Percentiles rank a stretch among this genome's conserved stretches.
Conservation (phyloP, 768 basidiomycete species). For the Glaciozyma martinii region DNA sequence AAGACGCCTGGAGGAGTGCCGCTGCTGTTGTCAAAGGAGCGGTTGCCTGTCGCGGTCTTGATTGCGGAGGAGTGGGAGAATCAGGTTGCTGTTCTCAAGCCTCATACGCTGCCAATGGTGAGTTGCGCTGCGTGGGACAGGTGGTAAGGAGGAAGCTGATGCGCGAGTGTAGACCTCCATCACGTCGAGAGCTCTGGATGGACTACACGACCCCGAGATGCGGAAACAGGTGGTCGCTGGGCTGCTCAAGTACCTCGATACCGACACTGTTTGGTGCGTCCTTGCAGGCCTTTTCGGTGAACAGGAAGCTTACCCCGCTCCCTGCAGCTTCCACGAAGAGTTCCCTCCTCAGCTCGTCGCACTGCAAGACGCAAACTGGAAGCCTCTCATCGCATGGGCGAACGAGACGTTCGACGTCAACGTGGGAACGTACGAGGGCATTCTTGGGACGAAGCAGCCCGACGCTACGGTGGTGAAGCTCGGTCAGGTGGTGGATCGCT, state of each 20-base stretch:
- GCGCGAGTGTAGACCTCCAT: slow-evolving; percentile 65
- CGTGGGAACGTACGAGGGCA: slow-evolving; percentile 59
- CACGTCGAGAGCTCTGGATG: slow-evolving; percentile 79
- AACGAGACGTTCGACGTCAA: slow-evolving; percentile 57
- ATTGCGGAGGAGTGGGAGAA: slow-evolving; percentile 96
- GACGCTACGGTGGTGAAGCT: slow-evolving; percentile 58
- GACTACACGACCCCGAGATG: slow-evolving; percentile 51
- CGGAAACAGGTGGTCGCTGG: slow-evolving; percentile 57
- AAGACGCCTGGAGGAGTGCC: slow-evolving; percentile 80
- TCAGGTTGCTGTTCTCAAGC: slow-evolving; percentile 73
- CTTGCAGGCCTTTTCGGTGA: too few relatives aligned
- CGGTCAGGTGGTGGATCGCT: slow-evolving; percentile 49
- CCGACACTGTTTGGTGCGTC: slow-evolving; percentile 79
- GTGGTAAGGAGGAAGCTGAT: neutral
- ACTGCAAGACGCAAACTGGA: slow-evolving; percentile 77
- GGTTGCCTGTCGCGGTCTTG: slow-evolving; percentile 65
- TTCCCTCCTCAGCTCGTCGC: slow-evolving; percentile 57
- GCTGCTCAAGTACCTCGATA: slow-evolving; percentile 77
- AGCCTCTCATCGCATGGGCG: slow-evolving; percentile 75
- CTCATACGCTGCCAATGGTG: slow-evolving; percentile 85
- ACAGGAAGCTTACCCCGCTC: neutral
- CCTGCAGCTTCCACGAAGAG: slow-evolving; percentile 66
- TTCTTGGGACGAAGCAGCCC: slow-evolving; percentile 63
- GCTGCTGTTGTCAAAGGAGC: slow-evolving; percentile 60
- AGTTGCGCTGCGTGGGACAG: slow-evolving; percentile 17